Base-by-base conservation (phyloP, 345 rosid species). In the Gynandropsis gynandra region DNA sequence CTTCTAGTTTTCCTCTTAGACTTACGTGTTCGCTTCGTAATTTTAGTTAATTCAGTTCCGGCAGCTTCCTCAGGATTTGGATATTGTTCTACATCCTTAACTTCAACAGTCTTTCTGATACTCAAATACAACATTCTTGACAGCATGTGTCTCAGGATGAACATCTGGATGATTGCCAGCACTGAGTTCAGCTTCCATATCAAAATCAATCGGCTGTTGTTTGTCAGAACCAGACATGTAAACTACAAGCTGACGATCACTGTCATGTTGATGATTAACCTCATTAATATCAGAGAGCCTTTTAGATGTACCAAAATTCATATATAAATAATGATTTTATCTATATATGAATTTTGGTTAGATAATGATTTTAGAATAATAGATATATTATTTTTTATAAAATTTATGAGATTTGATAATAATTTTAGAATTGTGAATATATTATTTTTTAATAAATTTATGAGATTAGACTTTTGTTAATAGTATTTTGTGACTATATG, bases 11-110 rank as follows among this genome's bases (percentile, higher is more conserved):
- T 47, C 36, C 29, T 74, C 39, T 32, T 72, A 16, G 47, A 24
- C 45, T 55, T 57, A 11, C 0, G 49, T 36, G 52, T 65, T 46
- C 13, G 47, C 71, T 69, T 69, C 11, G 4, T 36, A 52, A 4
- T 11, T 42, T 59, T 47, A 38, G 51, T 47, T 42, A 65, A 63
- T 20, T 36, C 50, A 8, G 59, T 39, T 43, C 39, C 50, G 0
- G 24, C 12, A 41, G 27, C 66, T 43, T 53, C 60, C 59, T 54
- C 68, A 50, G 33, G 9, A 24, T 8, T 44, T 38, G 39, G 9
- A 12, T 42, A 49, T 52, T 37, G 46, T 13, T 61, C 53, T 8
- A 13, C 35, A 33, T 51, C 67, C 58, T 14, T 17, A 24, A 18
- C 31, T 10, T 13, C 52, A 53, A 10, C 20, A 39, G 31, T 36